Base-by-base conservation (phyloP, 2,329 filamentous ascomycete genomes). In the Sporothrix inflata region DNA sequence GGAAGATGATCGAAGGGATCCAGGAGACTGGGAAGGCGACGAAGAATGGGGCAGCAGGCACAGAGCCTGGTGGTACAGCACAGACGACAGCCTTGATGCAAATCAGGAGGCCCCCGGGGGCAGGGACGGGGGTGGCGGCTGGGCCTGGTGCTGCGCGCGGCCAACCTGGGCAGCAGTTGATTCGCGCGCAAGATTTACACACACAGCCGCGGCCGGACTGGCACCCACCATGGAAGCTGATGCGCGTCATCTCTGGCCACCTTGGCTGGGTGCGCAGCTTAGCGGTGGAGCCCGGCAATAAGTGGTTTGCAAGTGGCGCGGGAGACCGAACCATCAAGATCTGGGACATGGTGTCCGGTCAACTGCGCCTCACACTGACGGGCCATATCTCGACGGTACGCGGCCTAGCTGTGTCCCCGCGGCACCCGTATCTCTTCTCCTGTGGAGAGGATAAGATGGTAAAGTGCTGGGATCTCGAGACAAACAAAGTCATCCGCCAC, bases 361-460 rank as follows among this genome's bases (percentile, higher is more conserved):
- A 88, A n/a, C 84, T 98, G 75, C 88, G 90, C 72, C 84, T 98
- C 75, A 98, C 95, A 0, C 84, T 98, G 74, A 98, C 95, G 1
- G 95, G 95, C 47, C 95, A 98, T 82, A 98, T 97, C 78, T 97
- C 93, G 66, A 97, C 94, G 4, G 94, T 98, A 0, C 90, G 94
- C 70, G 96, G 96, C 1, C 87, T 99, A 65, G 96, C 95, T 0
- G 93, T 99, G 8, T 97, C 94, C 24, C 93, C 94, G 19, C 87
- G 96, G 63, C 96, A 99, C 82, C 97, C 96, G 0, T 99, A 99
- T 79, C 87, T 99, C 11, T 99, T 99, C 82, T 97, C 94, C 12
- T 99, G 96, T 79, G 97, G 94, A 73, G 96, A 99, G 82, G 96
- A 99, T 81, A 99, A 99, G 85, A 98, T 98, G 94, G 96, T 99